A percentile compares a stretch with the other conserved stretches of the same genome.
Conservation (phyloP, 140 eudicot species). For the Erigeron philadelphicus region DNA sequence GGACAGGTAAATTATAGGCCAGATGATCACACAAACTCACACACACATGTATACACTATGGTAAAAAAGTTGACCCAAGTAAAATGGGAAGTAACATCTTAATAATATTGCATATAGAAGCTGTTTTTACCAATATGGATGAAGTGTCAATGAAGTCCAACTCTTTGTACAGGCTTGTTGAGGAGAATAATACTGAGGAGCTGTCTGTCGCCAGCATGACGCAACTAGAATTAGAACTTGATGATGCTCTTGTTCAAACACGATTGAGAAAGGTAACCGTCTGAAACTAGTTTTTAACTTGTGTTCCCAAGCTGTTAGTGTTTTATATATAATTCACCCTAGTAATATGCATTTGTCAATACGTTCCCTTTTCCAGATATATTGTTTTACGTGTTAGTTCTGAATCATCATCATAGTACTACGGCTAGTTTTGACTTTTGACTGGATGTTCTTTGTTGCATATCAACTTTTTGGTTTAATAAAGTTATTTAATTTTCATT, state of each 20-base stretch:
- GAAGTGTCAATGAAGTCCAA: not conserved
- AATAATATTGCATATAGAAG: not conserved
- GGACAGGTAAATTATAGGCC: slow-evolving; percentile 17
- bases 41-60: not conserved
- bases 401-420: too few species aligned
- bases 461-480: too few species aligned
- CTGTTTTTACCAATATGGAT: not conserved
- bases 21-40: not conserved
- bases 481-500: too few species aligned
- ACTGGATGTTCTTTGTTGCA: too few species aligned
- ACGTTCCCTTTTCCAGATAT: too few species aligned
- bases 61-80: not conserved
- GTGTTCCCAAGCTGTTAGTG: not conserved
- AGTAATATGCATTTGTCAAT: not conserved
- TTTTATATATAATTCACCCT: not conserved
- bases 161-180: slow-evolving; percentile 25
- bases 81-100: not conserved
- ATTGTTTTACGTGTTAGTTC: too few species aligned
- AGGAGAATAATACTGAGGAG: not conserved
- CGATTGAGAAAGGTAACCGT: slow-evolving; percentile 26
- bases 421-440: too few species aligned
- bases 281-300: not conserved
- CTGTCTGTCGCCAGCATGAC: slow-evolving; percentile 18
- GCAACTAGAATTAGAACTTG: slow-evolving; percentile 33
- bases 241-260: slow-evolving; percentile 26